A percentile compares a stretch with the other conserved stretches of the same genome.
phyloP scores from a whole-genome alignment of 2,329 filamentous ascomycete species.

The Trichoderma polysporum region DNA sequence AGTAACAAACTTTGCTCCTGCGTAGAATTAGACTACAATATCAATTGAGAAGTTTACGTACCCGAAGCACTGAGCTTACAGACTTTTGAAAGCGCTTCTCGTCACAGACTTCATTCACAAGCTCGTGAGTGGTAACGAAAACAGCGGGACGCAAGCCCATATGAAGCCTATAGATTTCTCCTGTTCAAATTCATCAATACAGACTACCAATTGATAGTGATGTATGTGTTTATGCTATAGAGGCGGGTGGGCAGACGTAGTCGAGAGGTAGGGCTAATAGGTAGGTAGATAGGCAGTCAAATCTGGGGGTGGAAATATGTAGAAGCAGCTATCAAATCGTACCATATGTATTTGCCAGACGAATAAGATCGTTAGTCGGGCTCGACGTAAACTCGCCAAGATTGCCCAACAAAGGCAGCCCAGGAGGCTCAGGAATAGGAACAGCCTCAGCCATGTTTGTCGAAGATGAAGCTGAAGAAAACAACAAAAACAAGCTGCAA shows the following conservation, averaged over 20 bases:
- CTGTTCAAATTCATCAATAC: constrained; percentile 33
- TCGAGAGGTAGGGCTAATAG: background rate
- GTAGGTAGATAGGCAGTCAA: background rate
- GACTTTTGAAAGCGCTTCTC: constrained; percentile 65
- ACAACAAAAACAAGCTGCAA: background rate
- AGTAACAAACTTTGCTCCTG: background rate
- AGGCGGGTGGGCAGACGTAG: too few species aligned
- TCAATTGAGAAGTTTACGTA: constrained; percentile 25
- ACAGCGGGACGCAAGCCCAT: constrained; percentile 49
- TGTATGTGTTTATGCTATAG: background rate
- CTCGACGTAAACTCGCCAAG: constrained; percentile 60
- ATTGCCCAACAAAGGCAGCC: constrained; percentile 66
- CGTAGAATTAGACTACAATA: background rate
- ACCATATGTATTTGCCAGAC: constrained; percentile 67
- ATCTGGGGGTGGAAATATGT: background rate
- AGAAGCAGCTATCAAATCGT: constrained; percentile 23
- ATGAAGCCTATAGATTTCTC: constrained; percentile 59
- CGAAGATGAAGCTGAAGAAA: background rate
- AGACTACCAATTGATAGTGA: background rate
- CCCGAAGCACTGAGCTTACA: constrained; percentile 47
- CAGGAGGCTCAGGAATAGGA: constrained; percentile 63
- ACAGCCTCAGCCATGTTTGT: constrained; percentile 37
- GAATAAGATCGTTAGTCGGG: constrained; percentile 54
- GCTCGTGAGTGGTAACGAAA: constrained; percentile 51
- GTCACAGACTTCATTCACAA: constrained; percentile 64